These are phyloP conservation scores for Oryza brachyantha DNA, from an alignment of 176 grass and related monocot species.

Conservation along the genomic window DNA sequence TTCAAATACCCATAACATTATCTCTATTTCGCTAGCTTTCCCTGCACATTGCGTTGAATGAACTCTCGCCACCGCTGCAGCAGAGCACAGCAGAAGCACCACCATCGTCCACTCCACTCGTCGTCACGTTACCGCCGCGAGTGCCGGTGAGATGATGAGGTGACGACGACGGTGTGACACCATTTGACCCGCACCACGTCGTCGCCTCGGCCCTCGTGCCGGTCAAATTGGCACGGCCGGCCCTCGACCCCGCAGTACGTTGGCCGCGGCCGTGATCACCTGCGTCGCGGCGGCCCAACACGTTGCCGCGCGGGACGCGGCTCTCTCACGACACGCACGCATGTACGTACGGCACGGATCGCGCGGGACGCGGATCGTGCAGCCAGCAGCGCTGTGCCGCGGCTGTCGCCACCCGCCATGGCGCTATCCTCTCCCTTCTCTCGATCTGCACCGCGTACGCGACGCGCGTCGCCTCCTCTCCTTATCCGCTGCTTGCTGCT, in stretches of 20 bases:
- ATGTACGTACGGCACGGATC: background rate
- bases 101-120: background rate
- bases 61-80: too few relatives aligned
- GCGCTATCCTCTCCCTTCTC: too few relatives aligned
- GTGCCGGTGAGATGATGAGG: background rate
- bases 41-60: background rate
- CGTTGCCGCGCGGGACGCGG: too few relatives aligned
- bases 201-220: background rate
- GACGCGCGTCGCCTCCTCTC: too few relatives aligned
- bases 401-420: conserved; percentile 8
- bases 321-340: too few relatives aligned
- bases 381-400: background rate
- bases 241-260: too few relatives aligned
- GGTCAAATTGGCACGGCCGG: conserved; percentile 7
- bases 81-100: background rate
- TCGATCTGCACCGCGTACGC: too few relatives aligned
- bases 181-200: background rate
- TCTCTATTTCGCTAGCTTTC: too few relatives aligned
- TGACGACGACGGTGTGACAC: background rate
- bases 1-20: too few relatives aligned
- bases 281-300: too few relatives aligned
- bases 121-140: background rate
- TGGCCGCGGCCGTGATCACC: too few relatives aligned
- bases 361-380: conserved; percentile 7
- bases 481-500: background rate